Percentiles rank a stretch among this genome's conserved stretches.
Conservation (phyloP, 768 basidiomycete species). For the Leccinum longicurvipes region DNA sequence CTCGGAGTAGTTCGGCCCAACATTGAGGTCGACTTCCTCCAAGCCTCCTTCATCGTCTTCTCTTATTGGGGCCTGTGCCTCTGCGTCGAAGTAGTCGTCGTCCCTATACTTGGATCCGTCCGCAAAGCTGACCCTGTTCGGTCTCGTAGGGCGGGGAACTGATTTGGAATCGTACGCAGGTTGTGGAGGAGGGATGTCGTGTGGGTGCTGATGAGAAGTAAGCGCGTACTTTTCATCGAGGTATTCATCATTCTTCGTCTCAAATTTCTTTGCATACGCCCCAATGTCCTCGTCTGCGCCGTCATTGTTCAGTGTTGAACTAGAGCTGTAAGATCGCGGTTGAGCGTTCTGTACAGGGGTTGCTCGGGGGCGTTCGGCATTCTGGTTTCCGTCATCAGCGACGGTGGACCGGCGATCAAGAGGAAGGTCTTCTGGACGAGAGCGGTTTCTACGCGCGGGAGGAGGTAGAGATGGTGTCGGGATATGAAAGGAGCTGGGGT, state of each 20-base stretch:
- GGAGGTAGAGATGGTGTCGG: slow-evolving; percentile 7
- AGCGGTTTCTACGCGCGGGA: not conserved
- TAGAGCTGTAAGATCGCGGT: slow-evolving; percentile 37
- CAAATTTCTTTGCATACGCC: slow-evolving; percentile 14
- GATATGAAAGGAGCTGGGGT: slow-evolving; percentile 10
- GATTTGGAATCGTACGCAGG: slow-evolving; percentile 35
- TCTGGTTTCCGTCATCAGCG: slow-evolving; percentile 2
- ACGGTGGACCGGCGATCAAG: not conserved
- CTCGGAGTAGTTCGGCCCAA: slow-evolving; percentile 12
- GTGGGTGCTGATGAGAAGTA: slow-evolving; percentile 58
- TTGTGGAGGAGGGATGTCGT: slow-evolving; percentile 55
- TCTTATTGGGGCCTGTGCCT: slow-evolving; percentile 18
- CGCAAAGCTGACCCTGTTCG: slow-evolving; percentile 41
- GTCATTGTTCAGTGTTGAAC: slow-evolving; percentile 34
- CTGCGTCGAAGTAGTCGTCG: slow-evolving; percentile 19
- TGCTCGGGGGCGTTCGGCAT: slow-evolving; percentile 10
- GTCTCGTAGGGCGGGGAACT: slow-evolving; percentile 7
- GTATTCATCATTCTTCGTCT: slow-evolving; percentile 17
- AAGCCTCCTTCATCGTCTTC: slow-evolving; percentile 12
- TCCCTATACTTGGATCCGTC: slow-evolving; percentile 17
- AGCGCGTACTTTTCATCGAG: slow-evolving; percentile 43
- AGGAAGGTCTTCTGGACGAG: not conserved
- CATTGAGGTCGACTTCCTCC: slow-evolving; percentile 16
- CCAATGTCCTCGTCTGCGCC: slow-evolving; percentile 19
- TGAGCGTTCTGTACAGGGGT: slow-evolving; percentile 18